Conservation (phyloP, 2,329 filamentous ascomycete genomes). For the Chaetomium strumarium region DNA sequence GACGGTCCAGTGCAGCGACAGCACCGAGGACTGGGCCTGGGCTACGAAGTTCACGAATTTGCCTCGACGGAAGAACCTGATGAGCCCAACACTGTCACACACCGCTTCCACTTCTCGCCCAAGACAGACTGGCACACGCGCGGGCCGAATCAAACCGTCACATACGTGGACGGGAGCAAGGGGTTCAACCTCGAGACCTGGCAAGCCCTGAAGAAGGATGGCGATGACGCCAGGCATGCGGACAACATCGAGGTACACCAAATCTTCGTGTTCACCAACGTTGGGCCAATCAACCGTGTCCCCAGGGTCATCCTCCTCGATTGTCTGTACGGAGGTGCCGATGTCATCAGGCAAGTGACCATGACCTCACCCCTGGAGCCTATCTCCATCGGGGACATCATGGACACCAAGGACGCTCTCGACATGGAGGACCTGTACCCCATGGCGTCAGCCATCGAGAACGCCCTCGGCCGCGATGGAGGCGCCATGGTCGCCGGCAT, state of each 20-base stretch:
- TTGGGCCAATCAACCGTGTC: not conserved
- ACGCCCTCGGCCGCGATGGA: not conserved
- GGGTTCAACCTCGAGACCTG: not conserved
- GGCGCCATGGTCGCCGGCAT: not conserved
- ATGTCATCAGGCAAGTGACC: constrained; percentile 1
- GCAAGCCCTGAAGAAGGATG: not conserved
- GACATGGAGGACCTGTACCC: constrained; percentile 2
- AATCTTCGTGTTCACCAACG: not conserved
- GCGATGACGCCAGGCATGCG: not conserved
- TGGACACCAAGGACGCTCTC: not conserved
- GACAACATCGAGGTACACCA: constrained; percentile 1
- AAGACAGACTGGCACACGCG: not conserved
- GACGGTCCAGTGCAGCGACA: not conserved
- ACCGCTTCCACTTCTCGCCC: not conserved
- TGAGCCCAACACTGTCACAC: not conserved
- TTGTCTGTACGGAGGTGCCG: not conserved
- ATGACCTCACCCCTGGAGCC: not conserved
- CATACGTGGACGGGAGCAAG: not conserved
- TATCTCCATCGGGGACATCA: not conserved
- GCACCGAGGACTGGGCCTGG: not conserved
- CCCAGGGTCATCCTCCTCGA: not conserved
- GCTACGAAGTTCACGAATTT: not conserved
- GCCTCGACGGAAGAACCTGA: not conserved
- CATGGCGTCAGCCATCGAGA: not conserved
- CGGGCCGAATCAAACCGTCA: not conserved